Percentiles rank a stretch among this genome's conserved stretches.
Conservation (phyloP, 192 early-diverging fungal genomes). For the Backusella liffmaniae region DNA sequence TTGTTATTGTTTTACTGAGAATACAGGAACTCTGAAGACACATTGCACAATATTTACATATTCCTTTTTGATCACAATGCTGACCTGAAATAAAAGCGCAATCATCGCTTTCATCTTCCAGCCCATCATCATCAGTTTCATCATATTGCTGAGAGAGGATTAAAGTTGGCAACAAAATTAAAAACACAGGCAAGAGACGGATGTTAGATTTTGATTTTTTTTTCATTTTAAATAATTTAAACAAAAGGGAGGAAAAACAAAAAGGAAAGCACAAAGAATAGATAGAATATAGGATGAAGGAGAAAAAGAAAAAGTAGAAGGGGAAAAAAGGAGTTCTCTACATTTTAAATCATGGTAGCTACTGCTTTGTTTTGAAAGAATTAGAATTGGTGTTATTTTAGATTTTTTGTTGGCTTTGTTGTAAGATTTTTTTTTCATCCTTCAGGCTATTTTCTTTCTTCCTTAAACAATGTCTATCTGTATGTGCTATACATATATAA, state of each 20-base stretch:
- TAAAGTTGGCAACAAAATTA: background rate
- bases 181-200: background rate
- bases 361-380: background rate
- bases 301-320: constrained; percentile 9
- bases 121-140: background rate
- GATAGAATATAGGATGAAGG: constrained; percentile 8
- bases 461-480: background rate
- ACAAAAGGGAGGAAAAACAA: constrained; percentile 12
- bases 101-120: constrained; percentile 12
- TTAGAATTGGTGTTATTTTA: background rate
- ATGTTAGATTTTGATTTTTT: background rate
- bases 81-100: constrained; percentile 24
- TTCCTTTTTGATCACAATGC: constrained; percentile 14
- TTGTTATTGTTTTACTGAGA: constrained; percentile 11
- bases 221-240: constrained; percentile 7
- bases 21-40: constrained; percentile 26
- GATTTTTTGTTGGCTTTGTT: background rate
- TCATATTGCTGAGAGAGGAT: background rate
- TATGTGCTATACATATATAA: constrained; percentile 10
- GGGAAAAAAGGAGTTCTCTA: constrained; percentile 3
- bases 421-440: background rate
- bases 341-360: background rate
- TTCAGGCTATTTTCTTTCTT: background rate
- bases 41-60: constrained; percentile 30
- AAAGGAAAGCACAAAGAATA: background rate